phyloP scores from a whole-genome alignment of 352 stramenopile species.

The Globisporangium megalacanthum region DNA sequence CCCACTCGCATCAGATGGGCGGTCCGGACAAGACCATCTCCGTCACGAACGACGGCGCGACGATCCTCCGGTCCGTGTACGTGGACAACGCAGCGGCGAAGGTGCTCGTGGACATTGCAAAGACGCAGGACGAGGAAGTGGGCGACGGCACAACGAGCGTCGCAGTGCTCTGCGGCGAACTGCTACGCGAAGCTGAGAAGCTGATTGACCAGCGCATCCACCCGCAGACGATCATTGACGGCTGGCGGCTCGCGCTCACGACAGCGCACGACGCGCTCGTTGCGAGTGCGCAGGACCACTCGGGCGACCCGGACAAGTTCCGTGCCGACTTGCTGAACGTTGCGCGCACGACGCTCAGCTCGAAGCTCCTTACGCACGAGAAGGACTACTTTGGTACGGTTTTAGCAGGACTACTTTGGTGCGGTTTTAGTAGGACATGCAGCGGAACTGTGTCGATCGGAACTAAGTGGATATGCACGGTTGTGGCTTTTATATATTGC shows the following conservation, averaged over 20 bases:
- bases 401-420: constrained; percentile 92
- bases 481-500: background rate
- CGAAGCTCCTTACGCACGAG: constrained; percentile 97
- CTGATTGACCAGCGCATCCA: constrained; percentile 96
- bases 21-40: constrained; percentile 85
- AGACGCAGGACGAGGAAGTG: constrained; percentile 98
- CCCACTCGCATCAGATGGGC: constrained; percentile 35
- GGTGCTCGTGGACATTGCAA: constrained; percentile 98
- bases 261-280: constrained; percentile 91
- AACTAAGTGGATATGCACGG: background rate
- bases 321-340: constrained; percentile 96
- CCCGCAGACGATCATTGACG: constrained; percentile 98
- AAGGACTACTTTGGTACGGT: constrained; percentile 95
- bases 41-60: constrained; percentile 99
- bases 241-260: constrained; percentile 93
- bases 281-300: constrained; percentile 78
- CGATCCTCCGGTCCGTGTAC: constrained; percentile 96
- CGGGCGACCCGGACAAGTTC: constrained; percentile 80
- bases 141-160: constrained; percentile 98
- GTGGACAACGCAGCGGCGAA: constrained; percentile 99
- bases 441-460: too few relatives aligned
- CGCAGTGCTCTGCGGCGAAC: constrained; percentile 95
- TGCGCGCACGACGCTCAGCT: constrained; percentile 96
- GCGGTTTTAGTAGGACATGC: constrained; percentile 6
- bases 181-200: constrained; percentile 96